phyloP scores from a whole-genome alignment of 2,329 filamentous ascomycete genomes.

The Raffaelea arxii region DNA sequence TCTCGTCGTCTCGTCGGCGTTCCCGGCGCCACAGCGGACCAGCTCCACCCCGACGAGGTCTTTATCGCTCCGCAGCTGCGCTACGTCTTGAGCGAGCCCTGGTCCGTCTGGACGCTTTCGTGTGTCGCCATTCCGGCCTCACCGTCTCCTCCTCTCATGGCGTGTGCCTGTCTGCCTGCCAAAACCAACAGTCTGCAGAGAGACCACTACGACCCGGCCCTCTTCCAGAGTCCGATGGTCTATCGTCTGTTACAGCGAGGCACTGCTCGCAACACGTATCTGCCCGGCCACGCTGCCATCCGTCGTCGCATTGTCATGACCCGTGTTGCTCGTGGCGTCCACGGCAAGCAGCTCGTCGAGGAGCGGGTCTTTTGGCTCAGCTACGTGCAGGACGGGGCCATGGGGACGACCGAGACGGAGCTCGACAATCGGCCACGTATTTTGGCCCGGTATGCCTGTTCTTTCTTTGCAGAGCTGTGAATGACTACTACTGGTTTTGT shows the following conservation, averaged over 20 bases:
- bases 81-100: background rate
- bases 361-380: slow-evolving; percentile 5
- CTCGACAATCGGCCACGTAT: background rate
- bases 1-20: background rate
- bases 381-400: background rate
- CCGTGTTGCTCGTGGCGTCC: slow-evolving; percentile 2
- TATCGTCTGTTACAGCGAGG: background rate
- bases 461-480: background rate
- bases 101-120: slow-evolving; percentile 6
- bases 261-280: background rate
- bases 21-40: background rate
- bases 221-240: background rate
- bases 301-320: slow-evolving; percentile 1
- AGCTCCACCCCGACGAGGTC: background rate
- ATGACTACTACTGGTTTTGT: too few relatives aligned
- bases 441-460: background rate
- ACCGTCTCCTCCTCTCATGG: too few relatives aligned
- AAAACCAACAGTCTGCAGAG: background rate
- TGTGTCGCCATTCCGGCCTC: background rate
- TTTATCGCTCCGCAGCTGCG: slow-evolving; percentile 1
- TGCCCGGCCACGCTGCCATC: background rate
- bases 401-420: background rate
- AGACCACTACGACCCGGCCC: background rate
- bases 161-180: background rate
- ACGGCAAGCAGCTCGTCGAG: slow-evolving; percentile 4